A percentile compares a stretch with the other conserved stretches of the same genome.
These are phyloP conservation scores for Aspergillus fijiensis DNA, from an alignment of 2,329 filamentous ascomycete species.

Conservation along the genomic window DNA sequence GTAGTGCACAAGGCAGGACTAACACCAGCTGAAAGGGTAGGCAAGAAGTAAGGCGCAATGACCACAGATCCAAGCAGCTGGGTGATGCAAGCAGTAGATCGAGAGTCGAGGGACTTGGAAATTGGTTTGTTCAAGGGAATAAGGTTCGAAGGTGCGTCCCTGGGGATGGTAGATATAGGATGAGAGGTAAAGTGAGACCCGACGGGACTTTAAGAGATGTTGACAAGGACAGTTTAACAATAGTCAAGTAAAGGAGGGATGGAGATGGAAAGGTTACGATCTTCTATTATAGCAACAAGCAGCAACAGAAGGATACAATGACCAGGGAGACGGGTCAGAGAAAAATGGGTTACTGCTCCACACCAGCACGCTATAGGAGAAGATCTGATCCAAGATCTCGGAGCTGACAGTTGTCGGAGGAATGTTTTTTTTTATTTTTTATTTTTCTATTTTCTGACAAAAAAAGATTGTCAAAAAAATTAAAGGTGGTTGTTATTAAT, in stretches of 20 bases:
- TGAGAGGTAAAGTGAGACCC: constrained; percentile 4
- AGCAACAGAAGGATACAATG: constrained; percentile 28
- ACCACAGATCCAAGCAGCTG: constrained; percentile 1
- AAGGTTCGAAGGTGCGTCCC: constrained; percentile 11
- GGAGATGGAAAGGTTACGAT: constrained; percentile 18
- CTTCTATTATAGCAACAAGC: constrained; percentile 24
- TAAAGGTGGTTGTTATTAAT: constrained; percentile 5
- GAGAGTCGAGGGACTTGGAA: neutral
- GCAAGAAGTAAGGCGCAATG: constrained; percentile 3
- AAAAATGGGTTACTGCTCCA: constrained; percentile 32
- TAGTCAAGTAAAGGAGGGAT: constrained; percentile 14
- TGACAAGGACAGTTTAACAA: constrained; percentile 12
- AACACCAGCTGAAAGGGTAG: neutral
- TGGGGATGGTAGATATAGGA: constrained; percentile 22
- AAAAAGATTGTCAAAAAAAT: constrained; percentile 13
- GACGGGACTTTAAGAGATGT: constrained; percentile 11
- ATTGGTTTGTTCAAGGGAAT: constrained; percentile 6
- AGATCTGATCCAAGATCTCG: constrained; percentile 44
- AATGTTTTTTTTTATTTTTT: constrained; percentile 16
- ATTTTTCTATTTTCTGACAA: neutral
- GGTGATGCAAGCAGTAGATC: neutral
- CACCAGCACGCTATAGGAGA: constrained; percentile 38
- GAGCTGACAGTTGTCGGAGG: constrained; percentile 37
- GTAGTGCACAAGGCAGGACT: neutral
- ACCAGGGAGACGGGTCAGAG: constrained; percentile 38